phyloP scores from a whole-genome alignment of 2,329 filamentous ascomycete species.

The Botrytis elliptica region DNA sequence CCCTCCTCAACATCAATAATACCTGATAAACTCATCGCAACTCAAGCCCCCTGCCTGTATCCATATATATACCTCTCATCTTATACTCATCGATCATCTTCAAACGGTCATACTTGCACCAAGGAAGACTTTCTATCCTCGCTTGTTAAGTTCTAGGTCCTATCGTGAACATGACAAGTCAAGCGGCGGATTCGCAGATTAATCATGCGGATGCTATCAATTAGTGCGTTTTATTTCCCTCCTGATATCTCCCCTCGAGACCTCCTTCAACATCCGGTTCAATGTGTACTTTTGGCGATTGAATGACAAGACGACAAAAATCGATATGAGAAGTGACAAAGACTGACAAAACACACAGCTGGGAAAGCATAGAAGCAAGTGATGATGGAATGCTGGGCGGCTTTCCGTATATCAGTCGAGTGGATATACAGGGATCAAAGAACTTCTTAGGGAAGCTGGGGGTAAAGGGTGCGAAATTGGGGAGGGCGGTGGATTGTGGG shows the following conservation, averaged over 20 bases:
- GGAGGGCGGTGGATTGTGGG: conserved; percentile 42
- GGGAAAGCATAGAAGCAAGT: conserved; percentile 51
- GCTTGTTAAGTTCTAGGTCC: neutral
- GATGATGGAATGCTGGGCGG: conserved; percentile 79
- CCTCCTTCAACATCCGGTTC: neutral
- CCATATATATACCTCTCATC: neutral
- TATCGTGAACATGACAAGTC: neutral
- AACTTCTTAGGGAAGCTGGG: conserved; percentile 69
- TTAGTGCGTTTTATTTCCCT: conserved; percentile 6
- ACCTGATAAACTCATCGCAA: neutral
- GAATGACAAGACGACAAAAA: neutral
- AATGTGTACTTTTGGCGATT: neutral
- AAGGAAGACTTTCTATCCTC: too few species aligned
- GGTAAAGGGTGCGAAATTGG: conserved; percentile 39
- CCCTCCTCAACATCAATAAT: neutral
- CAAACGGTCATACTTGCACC: too few species aligned
- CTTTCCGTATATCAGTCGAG: conserved; percentile 64
- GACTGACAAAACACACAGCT: conserved; percentile 33
- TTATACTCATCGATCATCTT: neutral
- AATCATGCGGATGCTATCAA: conserved; percentile 18
- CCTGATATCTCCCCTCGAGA: neutral
- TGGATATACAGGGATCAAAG: conserved; percentile 69
- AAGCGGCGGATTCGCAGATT: conserved; percentile 13
- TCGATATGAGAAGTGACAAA: neutral
- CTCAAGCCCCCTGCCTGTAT: neutral